Percentiles rank a stretch among this genome's conserved stretches.
Conservation (phyloP, 179 eudicot genomes). For the Silene noctiflora region DNA sequence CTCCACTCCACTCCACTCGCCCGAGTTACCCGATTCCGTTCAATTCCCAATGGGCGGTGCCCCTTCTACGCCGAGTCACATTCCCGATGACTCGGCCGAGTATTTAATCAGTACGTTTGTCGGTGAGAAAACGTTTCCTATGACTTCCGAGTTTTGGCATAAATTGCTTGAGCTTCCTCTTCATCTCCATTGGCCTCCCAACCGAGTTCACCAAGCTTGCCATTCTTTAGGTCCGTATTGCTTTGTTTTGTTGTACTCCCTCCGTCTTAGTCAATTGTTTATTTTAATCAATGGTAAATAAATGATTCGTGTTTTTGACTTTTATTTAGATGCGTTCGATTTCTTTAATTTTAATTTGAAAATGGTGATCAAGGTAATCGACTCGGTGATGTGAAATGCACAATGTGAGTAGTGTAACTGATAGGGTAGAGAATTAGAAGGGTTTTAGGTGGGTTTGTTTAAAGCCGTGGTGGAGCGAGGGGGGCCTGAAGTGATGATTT, state of each 20-base stretch:
- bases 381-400: neutral
- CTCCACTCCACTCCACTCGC: slow-evolving; percentile 9
- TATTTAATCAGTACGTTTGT: slow-evolving; percentile 58
- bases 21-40: neutral
- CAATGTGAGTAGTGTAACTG: neutral
- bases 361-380: neutral
- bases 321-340: neutral
- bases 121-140: slow-evolving; percentile 67
- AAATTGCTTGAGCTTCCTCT: slow-evolving; percentile 64
- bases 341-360: neutral
- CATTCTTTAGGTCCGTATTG: slow-evolving; percentile 42
- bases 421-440: neutral
- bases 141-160: slow-evolving; percentile 69
- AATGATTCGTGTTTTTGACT: too few relatives aligned
- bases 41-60: slow-evolving; percentile 17
- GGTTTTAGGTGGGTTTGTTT: neutral
- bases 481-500: neutral
- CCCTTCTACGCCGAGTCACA: slow-evolving; percentile 15
- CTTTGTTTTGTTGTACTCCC: too few relatives aligned
- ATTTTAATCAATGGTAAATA: too few relatives aligned
- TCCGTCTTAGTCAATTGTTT: too few relatives aligned
- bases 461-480: neutral
- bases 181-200: slow-evolving; percentile 51
- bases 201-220: slow-evolving; percentile 68
- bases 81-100: slow-evolving; percentile 30